phyloP scores from a whole-genome alignment of 2,329 filamentous ascomycete species.

The Zymoseptoria pseudotritici region DNA sequence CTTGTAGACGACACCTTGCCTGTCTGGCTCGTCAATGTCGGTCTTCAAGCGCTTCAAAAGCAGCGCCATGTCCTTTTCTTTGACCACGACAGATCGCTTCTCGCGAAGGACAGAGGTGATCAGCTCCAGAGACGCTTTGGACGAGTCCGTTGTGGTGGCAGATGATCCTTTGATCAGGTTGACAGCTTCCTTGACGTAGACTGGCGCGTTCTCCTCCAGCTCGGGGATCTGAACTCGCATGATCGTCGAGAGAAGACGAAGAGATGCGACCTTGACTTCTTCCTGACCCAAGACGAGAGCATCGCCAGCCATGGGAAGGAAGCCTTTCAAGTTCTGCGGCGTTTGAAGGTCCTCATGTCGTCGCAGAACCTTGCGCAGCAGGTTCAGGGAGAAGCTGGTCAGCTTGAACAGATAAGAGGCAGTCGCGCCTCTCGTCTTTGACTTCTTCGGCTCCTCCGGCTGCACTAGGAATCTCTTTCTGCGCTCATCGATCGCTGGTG shows the following conservation, averaged over 20 bases:
- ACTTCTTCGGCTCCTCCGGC: conserved; percentile 61
- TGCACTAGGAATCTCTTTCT: conserved; percentile 61
- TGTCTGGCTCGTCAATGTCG: conserved; percentile 85
- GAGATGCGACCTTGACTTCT: conserved; percentile 82
- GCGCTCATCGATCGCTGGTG: conserved; percentile 12
- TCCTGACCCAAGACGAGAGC: conserved; percentile 77
- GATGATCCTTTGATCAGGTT: conserved; percentile 70
- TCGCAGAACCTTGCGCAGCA: conserved; percentile 75
- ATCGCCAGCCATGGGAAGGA: conserved; percentile 84
- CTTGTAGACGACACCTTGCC: conserved; percentile 88
- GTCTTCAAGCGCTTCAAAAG: conserved; percentile 74
- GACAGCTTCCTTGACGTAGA: conserved; percentile 79
- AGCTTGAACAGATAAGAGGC: conserved; percentile 83
- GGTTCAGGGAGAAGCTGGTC: conserved; percentile 77
- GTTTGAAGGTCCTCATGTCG: conserved; percentile 79
- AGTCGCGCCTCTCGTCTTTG: conserved; percentile 51
- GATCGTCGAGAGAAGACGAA: conserved; percentile 77
- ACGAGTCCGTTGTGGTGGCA: conserved; percentile 72
- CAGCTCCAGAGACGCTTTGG: conserved; percentile 83
- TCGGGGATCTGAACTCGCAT: conserved; percentile 69
- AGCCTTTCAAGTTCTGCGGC: conserved; percentile 70
- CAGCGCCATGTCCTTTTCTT: conserved; percentile 74
- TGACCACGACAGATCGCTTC: conserved; percentile 65
- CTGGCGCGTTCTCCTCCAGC: conserved; percentile 61
- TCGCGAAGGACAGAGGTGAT: conserved; percentile 80